phyloP scores from a whole-genome alignment of 331 rosid genomes.

The Saraca asoca region DNA sequence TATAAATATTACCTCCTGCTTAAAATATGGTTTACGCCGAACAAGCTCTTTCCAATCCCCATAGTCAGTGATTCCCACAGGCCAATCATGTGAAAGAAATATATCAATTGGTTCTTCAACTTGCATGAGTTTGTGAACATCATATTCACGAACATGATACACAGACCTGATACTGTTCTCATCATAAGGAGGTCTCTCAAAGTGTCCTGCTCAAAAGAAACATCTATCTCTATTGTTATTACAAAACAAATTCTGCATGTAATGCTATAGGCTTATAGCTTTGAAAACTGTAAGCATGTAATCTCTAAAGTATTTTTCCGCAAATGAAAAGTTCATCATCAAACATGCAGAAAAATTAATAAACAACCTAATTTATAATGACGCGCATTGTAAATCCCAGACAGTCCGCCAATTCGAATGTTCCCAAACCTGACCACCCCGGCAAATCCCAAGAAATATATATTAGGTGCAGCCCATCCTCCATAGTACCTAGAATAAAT shows the following conservation, averaged over 20 bases:
- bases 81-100: slow-evolving; percentile 99
- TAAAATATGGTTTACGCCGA: slow-evolving; percentile 53
- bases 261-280: neutral
- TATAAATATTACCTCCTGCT: slow-evolving; percentile 61
- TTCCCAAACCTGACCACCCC: slow-evolving; percentile 94
- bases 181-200: slow-evolving; percentile 93
- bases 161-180: slow-evolving; percentile 65
- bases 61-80: slow-evolving; percentile 77
- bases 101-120: slow-evolving; percentile 80
- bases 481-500: slow-evolving; percentile 71
- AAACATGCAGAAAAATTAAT: slow-evolving; percentile 1
- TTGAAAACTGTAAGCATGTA: neutral
- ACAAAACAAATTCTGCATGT: neutral
- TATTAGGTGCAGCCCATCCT: slow-evolving; percentile 97
- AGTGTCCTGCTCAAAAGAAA: slow-evolving; percentile 65
- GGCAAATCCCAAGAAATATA: slow-evolving; percentile 83
- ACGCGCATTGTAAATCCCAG: slow-evolving; percentile 86
- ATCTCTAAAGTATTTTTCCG: neutral
- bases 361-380: slow-evolving; percentile 71
- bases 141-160: slow-evolving; percentile 93
- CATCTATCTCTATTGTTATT: slow-evolving; percentile 1
- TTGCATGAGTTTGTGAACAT: slow-evolving; percentile 77
- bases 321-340: neutral
- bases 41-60: slow-evolving; percentile 81
- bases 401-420: slow-evolving; percentile 85